Evolutionary conservation across 2,329 filamentous ascomycete genomes (phyloP), one percentile per base, ranked within the genome.

Genomic region (Stachybotrys elegans): DNA sequence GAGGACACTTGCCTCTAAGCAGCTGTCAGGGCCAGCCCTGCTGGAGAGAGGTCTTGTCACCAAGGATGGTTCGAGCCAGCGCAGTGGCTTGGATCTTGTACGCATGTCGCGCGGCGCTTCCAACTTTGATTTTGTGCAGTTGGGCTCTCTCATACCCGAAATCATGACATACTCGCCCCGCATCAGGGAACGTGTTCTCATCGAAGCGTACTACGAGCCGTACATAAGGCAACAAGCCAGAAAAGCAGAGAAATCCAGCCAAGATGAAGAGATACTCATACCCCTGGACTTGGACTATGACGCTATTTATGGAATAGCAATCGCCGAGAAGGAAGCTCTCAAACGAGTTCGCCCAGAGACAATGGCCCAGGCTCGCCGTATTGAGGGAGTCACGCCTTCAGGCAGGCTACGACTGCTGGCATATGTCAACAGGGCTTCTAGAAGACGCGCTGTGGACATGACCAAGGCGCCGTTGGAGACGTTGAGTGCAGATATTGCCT

Each of bases 181-280:
- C 22, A 78, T 95, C 44, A 78, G 77, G 49, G 69, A 73, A 42
- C 80, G 92, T 35, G 84, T 96, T 7, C 75, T 78, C 34, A 87
- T 96, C 54, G 89, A 96, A 64, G 86, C 86, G 13, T 73, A 79
- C 3, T 98, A 98, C 62, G 88, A 86, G 2, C 92, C 92, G 0
- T 95, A 95, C 61, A 83, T 95, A 29, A 76, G 74, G 37, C 79
- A 82, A 55, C 90, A 97, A 62, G 73, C 75, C 21, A 73, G 76
- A 4, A 75, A 83, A 47, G 84, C 84, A 17, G 74, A 75, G 23
- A 74, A 77, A 6, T 86, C 95, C 61, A 70, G 81, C 47, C 79
- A 82, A 42, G 92, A 97, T 58, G 93, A 96, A 62, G 73, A 72
- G 7, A 66, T 96, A 13, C 70, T 71, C 13, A 68, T 98, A 12